These are phyloP conservation scores for Apostasia ramifera DNA, from an alignment of 106 monocot genomes.

Conservation along the genomic window DNA sequence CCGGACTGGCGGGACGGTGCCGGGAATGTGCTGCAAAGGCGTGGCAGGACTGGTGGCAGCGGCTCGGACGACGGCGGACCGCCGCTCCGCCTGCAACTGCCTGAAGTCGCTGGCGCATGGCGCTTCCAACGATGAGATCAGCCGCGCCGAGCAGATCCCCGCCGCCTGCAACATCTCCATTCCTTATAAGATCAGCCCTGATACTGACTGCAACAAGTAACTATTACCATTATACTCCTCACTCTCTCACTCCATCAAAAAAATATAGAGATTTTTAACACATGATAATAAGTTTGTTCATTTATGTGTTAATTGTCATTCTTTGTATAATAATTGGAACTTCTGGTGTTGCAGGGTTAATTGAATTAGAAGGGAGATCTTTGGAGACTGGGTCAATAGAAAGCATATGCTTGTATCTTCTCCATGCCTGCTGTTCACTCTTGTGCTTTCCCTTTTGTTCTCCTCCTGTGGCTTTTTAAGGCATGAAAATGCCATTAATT, in stretches of 20 bases:
- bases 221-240: neutral
- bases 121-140: conserved; percentile 1
- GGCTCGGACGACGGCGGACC: conserved; percentile 12
- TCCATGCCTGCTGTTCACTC: too few relatives aligned
- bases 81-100: conserved; percentile 22
- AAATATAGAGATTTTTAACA: too few relatives aligned
- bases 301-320: too few relatives aligned
- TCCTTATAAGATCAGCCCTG: conserved; percentile 25
- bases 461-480: too few relatives aligned
- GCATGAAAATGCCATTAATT: too few relatives aligned
- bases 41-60: conserved; percentile 8
- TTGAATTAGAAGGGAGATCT: too few relatives aligned
- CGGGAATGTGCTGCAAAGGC: conserved; percentile 14
- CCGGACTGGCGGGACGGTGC: conserved; percentile 4
- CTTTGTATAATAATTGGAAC: too few relatives aligned
- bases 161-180: conserved; percentile 11
- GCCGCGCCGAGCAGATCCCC: conserved; percentile 14
- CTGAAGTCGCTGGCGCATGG: conserved; percentile 22
- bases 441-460: too few relatives aligned
- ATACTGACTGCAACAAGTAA: conserved; percentile 25
- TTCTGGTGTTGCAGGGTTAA: too few relatives aligned
- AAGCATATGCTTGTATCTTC: too few relatives aligned
- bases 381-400: too few relatives aligned
- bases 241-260: neutral
- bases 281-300: too few relatives aligned